Evolutionary conservation across 345 rosid genomes (phyloP), one percentile per base, ranked within the genome.

Genomic region (Salix viminalis): DNA sequence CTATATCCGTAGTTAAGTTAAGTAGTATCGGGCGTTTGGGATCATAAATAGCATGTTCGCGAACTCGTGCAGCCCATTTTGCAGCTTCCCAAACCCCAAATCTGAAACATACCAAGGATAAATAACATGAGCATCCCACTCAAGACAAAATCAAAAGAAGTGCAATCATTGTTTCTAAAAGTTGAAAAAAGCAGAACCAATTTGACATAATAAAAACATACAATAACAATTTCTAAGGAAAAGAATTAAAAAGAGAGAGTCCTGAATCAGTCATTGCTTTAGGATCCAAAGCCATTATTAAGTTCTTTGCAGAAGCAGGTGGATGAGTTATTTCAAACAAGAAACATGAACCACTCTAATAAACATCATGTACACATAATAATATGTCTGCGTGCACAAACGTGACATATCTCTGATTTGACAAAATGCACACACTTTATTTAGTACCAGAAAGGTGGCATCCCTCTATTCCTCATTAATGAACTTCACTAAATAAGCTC

Each of bases 41-140:
- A 76, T 91, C 88, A 62, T 88, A 85, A 54, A 90, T 89, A 26
- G 98, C 70, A 69, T 39, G 78, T 66, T 93, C 96, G 16, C 99
- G 94, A 32, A 88, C 98, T 82, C 89, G 81, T 50, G 97, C 93
- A 36, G 84, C 87, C 98, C 98, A 95, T 82, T 95, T 93, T 21
- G 94, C 96, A 9, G 97, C 91, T 85, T 96, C 99, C 97, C 98
- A 96, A 10, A 89, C 94, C 70, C 99, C 98, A 84, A 93, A 93
- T 75, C 98, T 93, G 73, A 42, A 79, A 58, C 23, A 73, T 7
- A 26, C 18, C 32, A 60, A 50, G 48, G 12, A 73, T 54, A 58
- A 54, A 28, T 15, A 26, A 36, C 50, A 56, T 66, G 12, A 78
- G 24, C 71, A 54, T 21, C 32, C 26, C n/a, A 44, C 24, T 65